phyloP scores from a whole-genome alignment of 148 eudicot species.

The Cornus florida region DNA sequence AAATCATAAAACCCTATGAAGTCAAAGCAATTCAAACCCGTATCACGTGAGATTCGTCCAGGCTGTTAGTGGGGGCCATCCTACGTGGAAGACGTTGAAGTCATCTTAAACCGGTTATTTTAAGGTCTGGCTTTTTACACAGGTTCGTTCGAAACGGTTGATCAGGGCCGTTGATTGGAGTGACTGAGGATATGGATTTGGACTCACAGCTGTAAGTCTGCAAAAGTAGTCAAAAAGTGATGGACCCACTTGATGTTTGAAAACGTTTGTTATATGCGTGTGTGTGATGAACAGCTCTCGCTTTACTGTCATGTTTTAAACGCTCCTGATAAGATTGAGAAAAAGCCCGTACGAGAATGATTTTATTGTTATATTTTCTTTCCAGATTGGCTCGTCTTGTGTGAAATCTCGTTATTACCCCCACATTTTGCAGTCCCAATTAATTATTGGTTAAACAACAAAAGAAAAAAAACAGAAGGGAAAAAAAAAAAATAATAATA shows the following conservation, averaged over 20 bases:
- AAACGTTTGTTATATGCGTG: background rate
- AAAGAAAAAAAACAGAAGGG: too few species aligned
- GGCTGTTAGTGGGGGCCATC: slow-evolving; percentile 37
- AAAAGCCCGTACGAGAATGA: background rate
- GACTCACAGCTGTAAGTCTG: slow-evolving; percentile 21
- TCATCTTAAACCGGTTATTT: slow-evolving; percentile 16
- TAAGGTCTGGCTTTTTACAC: background rate
- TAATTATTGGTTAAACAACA: too few species aligned
- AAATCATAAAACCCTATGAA: background rate
- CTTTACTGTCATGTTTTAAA: slow-evolving; percentile 17
- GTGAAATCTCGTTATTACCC: too few species aligned
- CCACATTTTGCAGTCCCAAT: too few species aligned
- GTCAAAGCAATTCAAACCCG: slow-evolving; percentile 30
- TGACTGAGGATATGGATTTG: slow-evolving; percentile 4
- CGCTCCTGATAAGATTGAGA: background rate
- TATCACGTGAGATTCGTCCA: slow-evolving; percentile 50
- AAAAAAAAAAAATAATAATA: too few species aligned
- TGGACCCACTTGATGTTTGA: slow-evolving; percentile 15
- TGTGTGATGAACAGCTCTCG: slow-evolving; percentile 8
- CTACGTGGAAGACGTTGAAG: slow-evolving; percentile 30
- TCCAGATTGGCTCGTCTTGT: too few species aligned
- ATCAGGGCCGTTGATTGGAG: slow-evolving; percentile 13
- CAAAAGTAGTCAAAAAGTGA: slow-evolving; percentile 23
- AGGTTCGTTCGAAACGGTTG: background rate
- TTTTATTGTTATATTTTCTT: too few species aligned